Evolutionary conservation across 2,329 filamentous ascomycete genomes (phyloP), one percentile per base, ranked within the genome.

Genomic region (Cercospora sojina): DNA sequence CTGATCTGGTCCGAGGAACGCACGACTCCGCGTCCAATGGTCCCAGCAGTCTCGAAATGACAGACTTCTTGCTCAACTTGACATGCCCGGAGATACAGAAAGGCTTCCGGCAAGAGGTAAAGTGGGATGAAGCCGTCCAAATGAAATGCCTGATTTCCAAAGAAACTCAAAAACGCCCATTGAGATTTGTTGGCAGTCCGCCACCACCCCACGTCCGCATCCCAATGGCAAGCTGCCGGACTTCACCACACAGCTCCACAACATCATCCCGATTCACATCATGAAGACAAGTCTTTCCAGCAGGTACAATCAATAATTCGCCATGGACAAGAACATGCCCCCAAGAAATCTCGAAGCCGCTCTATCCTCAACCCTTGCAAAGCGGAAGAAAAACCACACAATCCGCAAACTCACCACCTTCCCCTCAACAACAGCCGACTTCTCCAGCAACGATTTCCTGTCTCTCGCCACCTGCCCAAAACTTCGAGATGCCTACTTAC

Each of bases 361-460:
- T 13, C 69, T 78, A 71, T 73, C 59, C 66, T 55, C 68, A 65
- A 60, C 71, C 51, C 72, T 83, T 23, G 71, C 78, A 62, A 78
- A 76, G 56, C 77, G 83, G 65, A 77, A 80, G 64, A 70, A 77
- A 32, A 80, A 80, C 62, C 81, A 81, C 6, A 80, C 80, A 25
- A 79, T 83, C 10, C 80, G 84, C 56, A 77, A 75, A 47, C 74
- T 86, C 20, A 85, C 83, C n/a, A 76, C 81, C 10, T 76, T 80
- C 25, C 77, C 82, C 0, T 69, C 78, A 12, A 74, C 73, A 38
- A 67, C 74, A 2, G 74, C 77, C 25, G 88, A 90, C 76, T 89
- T 90, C 72, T 88, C 86, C 1, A 88, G 87, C 56, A 89, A 88
- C 74, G 88, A 90, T 75, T 88, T 89, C 67, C 82, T 90, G 10